Evolutionary conservation across 768 basidiomycete species (phyloP), one percentile per base, ranked within the genome.

Genomic region (Hydnomerulius pinastri): DNA sequence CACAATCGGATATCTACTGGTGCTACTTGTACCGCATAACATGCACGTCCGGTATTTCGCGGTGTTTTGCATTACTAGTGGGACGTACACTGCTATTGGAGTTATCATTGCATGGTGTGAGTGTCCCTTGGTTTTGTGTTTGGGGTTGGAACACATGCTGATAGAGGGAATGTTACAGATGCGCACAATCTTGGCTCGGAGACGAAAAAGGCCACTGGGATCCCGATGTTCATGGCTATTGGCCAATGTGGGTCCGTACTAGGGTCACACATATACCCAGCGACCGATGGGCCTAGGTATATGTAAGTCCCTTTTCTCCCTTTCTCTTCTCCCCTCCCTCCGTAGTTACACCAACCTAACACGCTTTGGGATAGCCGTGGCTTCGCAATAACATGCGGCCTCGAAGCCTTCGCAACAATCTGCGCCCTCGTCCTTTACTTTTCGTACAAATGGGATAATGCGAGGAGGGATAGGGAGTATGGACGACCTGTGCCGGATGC

Each of bases 111-210:
- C 87, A 3, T 90, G 89, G 90, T 88, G 85, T 86, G 71, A 60
- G 82, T 71, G 20, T 45, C 11, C n/a, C 54, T 24, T 46, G 20
- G 7, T 33, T 35, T 24, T 6, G n/a, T n/a, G n/a, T 11, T 24
- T 18, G 4, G 30, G n/a, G 32, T 17, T 9, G 25, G 10, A 4
- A 10, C 36, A 13, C 24, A 15, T 42, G 15, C 17, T 35, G 15
- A 43, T 32, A n/a, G n/a, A n/a, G n/a, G n/a, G n/a, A n/a, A n/a
- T 13, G 15, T 21, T 13, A 18, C 29, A 85, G 84, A 78, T 56
- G 80, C 85, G 4, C 86, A 89, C 58, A 90, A 89, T 57, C 75
- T 88, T 6, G 87, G 86, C 3, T 88, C 87, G 0, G 88, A 90
- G 58, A 83, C 84, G 0, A 89, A 90, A 67, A 82, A 80, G 48